Base-by-base conservation (phyloP, 768 basidiomycete genomes). In the Macrolepiota fuliginosa region DNA sequence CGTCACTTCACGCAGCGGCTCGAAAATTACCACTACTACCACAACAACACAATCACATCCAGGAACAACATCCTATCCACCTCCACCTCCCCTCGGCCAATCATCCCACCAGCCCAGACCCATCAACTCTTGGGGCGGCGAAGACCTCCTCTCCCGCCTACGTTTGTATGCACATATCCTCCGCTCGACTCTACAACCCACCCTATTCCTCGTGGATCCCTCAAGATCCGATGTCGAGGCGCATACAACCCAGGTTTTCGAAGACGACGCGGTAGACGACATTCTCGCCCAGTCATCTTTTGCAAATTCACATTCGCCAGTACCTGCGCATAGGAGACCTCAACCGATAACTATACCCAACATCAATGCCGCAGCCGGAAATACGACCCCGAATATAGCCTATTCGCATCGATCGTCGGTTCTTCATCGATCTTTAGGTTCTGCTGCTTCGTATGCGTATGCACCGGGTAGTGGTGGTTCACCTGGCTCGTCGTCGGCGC, bases 151-250 rank as follows among this genome's bases (percentile, higher is more conserved):
- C 6, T 79, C 85, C 13, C 87, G 91, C 11, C 77, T 99, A 5
- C 81, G 88, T 51, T 80, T 80, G 19, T 94, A 94, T 68, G 84
- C 90, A 1, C 88, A 92, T 66, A 75, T 99, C 54, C 80, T 98
- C 42, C 89, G 93, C 17, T 96, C 94, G 1, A 89, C 85, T 35
- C 79, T 98, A 10, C 92, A 97, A 64, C 85, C 94, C 7, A 83
- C 88, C 1, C 75, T 98, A 3, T 98, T 90, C 77, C 83, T 99
- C 49, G 81, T 98, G 54, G 96, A 99, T 71, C 97, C 97, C 0
- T 94, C 92, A 46, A 83, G 90, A 54, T 83, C 88, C n/a, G 97
- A 99, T 73, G 84, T 96, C 40, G 96, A 98, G 65, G 83, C 91
- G 0, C 96, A 98, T 70, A 90, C 92, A 17, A 92, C 77, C 2